Base-by-base conservation (phyloP, 441 rosid genomes). In the Jatropha podagrica region DNA sequence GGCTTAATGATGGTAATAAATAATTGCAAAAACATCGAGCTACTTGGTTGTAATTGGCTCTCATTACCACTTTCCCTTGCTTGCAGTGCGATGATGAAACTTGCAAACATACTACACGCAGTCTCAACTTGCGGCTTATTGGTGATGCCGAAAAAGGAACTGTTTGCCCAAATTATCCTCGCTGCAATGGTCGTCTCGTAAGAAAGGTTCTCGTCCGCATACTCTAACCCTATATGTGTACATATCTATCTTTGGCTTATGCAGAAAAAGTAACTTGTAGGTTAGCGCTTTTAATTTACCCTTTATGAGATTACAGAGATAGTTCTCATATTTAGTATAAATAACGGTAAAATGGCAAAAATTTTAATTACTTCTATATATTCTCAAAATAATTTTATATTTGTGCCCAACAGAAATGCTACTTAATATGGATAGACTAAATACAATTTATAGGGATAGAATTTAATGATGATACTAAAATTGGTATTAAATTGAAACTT, bases 1-100 rank as follows among this genome's bases (percentile, higher is more conserved):
- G 97, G 98, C 86, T 18, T 83, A 77, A 90, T 94, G 98, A 92
- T 69, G 97, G 99, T 94, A 90, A 90, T 58, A 15, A 74, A 66
- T 37, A 64, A 70, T 44, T 58, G 14, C 46, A 59, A 59, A n/a
- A 63, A 6, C 38, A 5, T 63, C 17, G 48, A 17, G 10, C 67
- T 63, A 6, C 67, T 38, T 63, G 67, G 20, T 40, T 8, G 44
- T 15, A 6, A 52, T 56, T 27, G 56, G 37, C 51, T 27, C 70
- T 67, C 46, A 70, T 73, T 1, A 48, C 59, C 65, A 59, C 13
- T 68, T 75, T 27, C 52, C 10, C 76, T 63, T 68, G 55, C 37
- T 84, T 77, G 62, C 89, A 92, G 98, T 96, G 99, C 79, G 99
- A 96, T 41, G 99, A 94, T 66, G 99, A 94, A 81, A 89, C 94